Base-by-base conservation (phyloP, 2,329 filamentous ascomycete species). In the Ophiostoma sp. region DNA sequence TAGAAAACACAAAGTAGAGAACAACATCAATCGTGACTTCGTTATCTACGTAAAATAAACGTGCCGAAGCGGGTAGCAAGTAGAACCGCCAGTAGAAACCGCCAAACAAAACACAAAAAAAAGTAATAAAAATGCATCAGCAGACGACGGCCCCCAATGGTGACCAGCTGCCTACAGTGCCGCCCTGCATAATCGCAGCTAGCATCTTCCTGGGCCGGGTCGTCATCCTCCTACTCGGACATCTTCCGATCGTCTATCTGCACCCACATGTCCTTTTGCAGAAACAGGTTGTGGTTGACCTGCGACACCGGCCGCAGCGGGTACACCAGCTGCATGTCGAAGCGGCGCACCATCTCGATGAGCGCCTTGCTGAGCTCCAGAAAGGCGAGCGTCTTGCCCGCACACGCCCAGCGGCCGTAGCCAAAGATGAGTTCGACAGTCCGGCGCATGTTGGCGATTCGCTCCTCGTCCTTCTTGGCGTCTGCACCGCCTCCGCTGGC, bases 311-410 rank as follows among this genome's bases (percentile, higher is more conserved):
- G 75, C 23, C 70, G 71, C 64, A 68, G 69, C 1, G 75, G 76
- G 57, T 77, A 73, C 23, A 76, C 72, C 5, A 77, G 72, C 73
- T 77, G 76, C 66, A 76, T 75, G 68, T 77, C 76, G 60, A 77
- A 77, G 20, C 72, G 72, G 4, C 73, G 73, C 65, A 73, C 67
- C 35, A 73, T 33, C 31, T 75, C 74, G 35, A 73, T 71, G 31
- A 74, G 72, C 20, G 72, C 67, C 73, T 75, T 83, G 73, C 80
- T 79, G 54, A 83, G 71, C 75, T 83, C 81, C 71, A 83, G 77
- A 64, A 79, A 74, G 0, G 81, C 81, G 36, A 83, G 78, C 31
- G 77, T 74, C 74, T 79, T 81, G 0, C 82, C 82, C 5, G 82
- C 73, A 71, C 82, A 83, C 70, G 76, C 74, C 71, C 76, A 80